phyloP scores from a whole-genome alignment of 371 early-diverging fungal species.

The Circinella minor region DNA sequence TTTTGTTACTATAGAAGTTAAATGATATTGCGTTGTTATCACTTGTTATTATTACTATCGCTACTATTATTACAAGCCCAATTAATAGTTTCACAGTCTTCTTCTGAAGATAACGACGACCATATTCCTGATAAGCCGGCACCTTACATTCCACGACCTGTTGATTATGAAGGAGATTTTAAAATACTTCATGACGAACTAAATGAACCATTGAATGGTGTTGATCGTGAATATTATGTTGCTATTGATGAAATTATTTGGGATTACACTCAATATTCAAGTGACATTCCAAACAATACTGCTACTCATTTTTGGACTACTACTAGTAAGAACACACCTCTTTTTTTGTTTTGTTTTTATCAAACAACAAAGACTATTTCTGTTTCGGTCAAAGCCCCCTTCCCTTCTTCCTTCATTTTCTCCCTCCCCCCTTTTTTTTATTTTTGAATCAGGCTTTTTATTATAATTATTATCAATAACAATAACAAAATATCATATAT shows the following conservation, averaged over 20 bases:
- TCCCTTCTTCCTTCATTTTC: not conserved
- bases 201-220: conserved; percentile 27
- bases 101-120: not conserved
- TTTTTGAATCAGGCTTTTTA: no score
- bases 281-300: conserved; percentile 17
- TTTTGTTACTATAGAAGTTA: not conserved
- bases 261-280: conserved; percentile 38
- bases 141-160: conserved; percentile 17
- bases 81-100: conserved; percentile 4
- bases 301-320: conserved; percentile 23
- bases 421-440: no score
- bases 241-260: conserved; percentile 43
- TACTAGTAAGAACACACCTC: conserved; percentile 15
- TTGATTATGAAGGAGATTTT: conserved; percentile 30
- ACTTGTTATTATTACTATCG: not conserved
- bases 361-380: not conserved
- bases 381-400: no score
- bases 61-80: not conserved
- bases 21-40: not conserved
- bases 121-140: conserved; percentile 16
- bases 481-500: not conserved
- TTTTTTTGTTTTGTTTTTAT: not conserved
- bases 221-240: conserved; percentile 38
- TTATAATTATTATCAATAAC: not conserved
- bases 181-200: conserved; percentile 39